Conservation (phyloP, 805 yeast species). For the Teunomyces gatunensis region DNA sequence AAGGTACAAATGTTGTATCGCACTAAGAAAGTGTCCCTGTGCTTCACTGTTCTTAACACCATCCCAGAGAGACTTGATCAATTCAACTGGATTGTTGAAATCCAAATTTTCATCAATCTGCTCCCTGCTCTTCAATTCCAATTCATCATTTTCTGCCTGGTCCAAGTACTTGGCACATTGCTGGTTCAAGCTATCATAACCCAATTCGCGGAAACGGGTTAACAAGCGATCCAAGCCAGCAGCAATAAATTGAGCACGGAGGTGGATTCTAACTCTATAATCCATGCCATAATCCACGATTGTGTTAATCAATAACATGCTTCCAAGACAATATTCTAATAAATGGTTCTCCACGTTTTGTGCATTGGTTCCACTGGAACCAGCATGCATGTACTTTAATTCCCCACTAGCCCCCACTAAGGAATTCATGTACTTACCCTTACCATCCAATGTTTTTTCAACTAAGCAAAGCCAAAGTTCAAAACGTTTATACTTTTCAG, state of each 20-base stretch:
- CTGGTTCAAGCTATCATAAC: slow-evolving; percentile 58
- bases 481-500: slow-evolving; percentile 46
- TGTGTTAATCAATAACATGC: slow-evolving; percentile 68
- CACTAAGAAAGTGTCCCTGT: slow-evolving; percentile 56
- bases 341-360: slow-evolving; percentile 60
- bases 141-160: slow-evolving; percentile 53
- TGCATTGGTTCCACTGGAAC: slow-evolving; percentile 23
- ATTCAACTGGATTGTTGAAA: slow-evolving; percentile 69
- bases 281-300: slow-evolving; percentile 49
- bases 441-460: slow-evolving; percentile 69
- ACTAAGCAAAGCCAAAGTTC: slow-evolving; percentile 72
- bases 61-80: slow-evolving; percentile 57
- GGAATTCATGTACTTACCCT: slow-evolving; percentile 83
- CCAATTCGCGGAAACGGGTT: slow-evolving; percentile 31
- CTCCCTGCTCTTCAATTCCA: slow-evolving; percentile 37
- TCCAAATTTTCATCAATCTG: slow-evolving; percentile 44
- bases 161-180: slow-evolving; percentile 64
- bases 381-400: slow-evolving; percentile 44
- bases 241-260: slow-evolving; percentile 48
- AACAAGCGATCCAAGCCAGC: slow-evolving; percentile 23
- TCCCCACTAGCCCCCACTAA: slow-evolving; percentile 92
- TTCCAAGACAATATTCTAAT: slow-evolving; percentile 67
- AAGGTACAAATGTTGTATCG: slow-evolving; percentile 64
- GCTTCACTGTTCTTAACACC: slow-evolving; percentile 58
- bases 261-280: slow-evolving; percentile 47